Evolutionary conservation across 257 asterid species (phyloP), one percentile per base, ranked within the genome.

Genomic region (Fraxinus quadrangulata): DNA sequence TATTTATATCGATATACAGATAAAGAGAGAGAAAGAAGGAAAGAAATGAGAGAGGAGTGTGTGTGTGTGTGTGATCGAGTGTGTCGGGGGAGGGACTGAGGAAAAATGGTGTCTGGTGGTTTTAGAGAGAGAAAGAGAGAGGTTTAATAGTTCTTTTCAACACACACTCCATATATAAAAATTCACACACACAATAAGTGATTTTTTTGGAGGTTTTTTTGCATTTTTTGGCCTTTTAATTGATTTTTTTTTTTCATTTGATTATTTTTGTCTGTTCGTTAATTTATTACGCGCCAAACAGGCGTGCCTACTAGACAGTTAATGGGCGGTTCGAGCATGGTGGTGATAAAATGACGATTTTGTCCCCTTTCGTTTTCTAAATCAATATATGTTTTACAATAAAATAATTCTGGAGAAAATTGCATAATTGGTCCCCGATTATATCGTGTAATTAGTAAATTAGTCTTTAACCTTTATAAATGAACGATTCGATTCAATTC

Each of bases 21-120:
- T 26, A 63, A 26, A 63, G 34, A 63, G 19, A 26, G 36, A 63
- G 33, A 26, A 3, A 63, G 34, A 8, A 23, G 34, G 7, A 26
- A 12, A 11, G 63, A 24, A 26, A 24, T 3, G 69, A 63, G 36
- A 26, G 36, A 56, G 66, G 12, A 23, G 69, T 63, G 69, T 63
- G 8, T 2, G 69, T 63, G 8, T 2, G 28, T 26, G 28, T 26
- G 69, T 63, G 69, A 63, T 63, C 69, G 36, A 63, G 36, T 63
- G 69, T 63, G 69, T 63, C 69, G 69, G 69, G 69, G 9, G 36
- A 63, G 34, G 69, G 19, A 26, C 69, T 63, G 69, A 26, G 69
- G 69, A 24, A 63, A 14, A 63, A 63, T 63, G 69, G 69, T 63
- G 69, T 63, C 28, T 12, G 69, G 69, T 11, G n/a, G 69, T 26